Conservation (phyloP, 768 basidiomycete species). For the Mrakia blollopis region DNA sequence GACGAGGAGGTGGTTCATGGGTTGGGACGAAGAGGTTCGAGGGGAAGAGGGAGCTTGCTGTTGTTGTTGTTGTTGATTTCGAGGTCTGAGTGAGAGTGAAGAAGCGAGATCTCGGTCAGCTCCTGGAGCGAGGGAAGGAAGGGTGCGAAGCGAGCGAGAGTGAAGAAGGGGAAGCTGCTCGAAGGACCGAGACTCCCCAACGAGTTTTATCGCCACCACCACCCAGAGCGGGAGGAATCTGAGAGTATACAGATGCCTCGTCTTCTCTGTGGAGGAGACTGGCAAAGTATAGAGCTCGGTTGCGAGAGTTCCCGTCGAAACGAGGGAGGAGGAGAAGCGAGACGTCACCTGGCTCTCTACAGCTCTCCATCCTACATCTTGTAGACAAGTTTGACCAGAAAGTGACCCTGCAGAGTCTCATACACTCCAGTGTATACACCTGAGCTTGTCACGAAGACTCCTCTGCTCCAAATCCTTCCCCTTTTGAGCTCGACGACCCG, state of each 20-base stretch:
- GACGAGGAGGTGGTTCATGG: background rate
- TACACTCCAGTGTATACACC: no score
- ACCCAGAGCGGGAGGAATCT: background rate
- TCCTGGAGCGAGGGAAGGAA: background rate
- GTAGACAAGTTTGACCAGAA: no score
- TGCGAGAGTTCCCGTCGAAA: no score
- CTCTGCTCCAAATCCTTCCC: background rate
- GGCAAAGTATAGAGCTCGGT: no score
- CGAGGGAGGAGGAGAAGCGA: no score
- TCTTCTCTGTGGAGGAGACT: no score
- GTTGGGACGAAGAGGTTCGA: background rate
- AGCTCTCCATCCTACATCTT: background rate
- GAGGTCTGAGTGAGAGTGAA: background rate
- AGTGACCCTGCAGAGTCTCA: no score
- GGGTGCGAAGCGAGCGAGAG: background rate
- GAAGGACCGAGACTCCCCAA: no score
- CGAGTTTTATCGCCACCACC: background rate
- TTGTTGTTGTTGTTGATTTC: slow-evolving; percentile 5
- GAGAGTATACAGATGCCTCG: background rate
- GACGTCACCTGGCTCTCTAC: no score
- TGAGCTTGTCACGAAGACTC: background rate
- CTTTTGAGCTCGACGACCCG: background rate
- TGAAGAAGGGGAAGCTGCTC: background rate
- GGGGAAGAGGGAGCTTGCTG: background rate
- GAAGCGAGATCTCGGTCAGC: background rate